Evolutionary conservation across 1,284 basidiomycete species (phyloP).

Genomic region (Trametes pubescens): DNA sequence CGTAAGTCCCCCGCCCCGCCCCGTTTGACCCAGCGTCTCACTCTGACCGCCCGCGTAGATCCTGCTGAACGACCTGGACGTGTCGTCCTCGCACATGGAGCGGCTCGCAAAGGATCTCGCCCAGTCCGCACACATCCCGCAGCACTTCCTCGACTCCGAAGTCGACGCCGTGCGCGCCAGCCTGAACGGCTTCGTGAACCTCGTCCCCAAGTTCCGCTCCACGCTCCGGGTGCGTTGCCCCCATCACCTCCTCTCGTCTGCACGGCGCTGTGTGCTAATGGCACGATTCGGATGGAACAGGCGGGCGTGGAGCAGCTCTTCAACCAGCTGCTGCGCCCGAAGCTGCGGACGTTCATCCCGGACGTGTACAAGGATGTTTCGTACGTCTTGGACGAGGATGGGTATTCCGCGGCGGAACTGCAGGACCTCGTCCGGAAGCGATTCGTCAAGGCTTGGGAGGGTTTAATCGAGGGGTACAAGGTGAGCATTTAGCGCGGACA

Average conservation of each 20-base stretch:
- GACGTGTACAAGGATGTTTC: conserved; percentile 92
- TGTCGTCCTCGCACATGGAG: conserved; percentile 88
- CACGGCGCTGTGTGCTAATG: too few relatives aligned
- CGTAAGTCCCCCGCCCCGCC: conserved; percentile 53
- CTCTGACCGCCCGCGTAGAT: conserved; percentile 58
- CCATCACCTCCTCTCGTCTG: too few relatives aligned
- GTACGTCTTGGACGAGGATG: conserved; percentile 91
- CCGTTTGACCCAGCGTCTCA: conserved; percentile 6
- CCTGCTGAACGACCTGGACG: conserved; percentile 88
- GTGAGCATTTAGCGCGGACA: conserved; percentile 46
- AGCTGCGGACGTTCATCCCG: conserved; percentile 81
- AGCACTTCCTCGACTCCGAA: conserved; percentile 76
- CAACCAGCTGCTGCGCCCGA: conserved; percentile 89
- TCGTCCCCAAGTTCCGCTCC: conserved; percentile 72
- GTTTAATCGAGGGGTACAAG: conserved; percentile 85
- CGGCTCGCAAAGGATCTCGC: conserved; percentile 77
- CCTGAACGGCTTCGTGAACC: conserved; percentile 57
- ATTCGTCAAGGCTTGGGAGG: conserved; percentile 89
- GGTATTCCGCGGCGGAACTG: conserved; percentile 84
- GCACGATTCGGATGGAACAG: conserved; percentile 48
- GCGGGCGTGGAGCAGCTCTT: conserved; percentile 93
- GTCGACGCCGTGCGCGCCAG: conserved; percentile 54
- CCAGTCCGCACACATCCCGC: conserved; percentile 62
- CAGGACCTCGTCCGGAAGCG: conserved; percentile 88
- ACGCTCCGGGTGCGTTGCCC: conserved; percentile 67